Evolutionary conservation across 176 grass and related monocot genomes (phyloP).

Genomic region (Oryza glaberrima): DNA sequence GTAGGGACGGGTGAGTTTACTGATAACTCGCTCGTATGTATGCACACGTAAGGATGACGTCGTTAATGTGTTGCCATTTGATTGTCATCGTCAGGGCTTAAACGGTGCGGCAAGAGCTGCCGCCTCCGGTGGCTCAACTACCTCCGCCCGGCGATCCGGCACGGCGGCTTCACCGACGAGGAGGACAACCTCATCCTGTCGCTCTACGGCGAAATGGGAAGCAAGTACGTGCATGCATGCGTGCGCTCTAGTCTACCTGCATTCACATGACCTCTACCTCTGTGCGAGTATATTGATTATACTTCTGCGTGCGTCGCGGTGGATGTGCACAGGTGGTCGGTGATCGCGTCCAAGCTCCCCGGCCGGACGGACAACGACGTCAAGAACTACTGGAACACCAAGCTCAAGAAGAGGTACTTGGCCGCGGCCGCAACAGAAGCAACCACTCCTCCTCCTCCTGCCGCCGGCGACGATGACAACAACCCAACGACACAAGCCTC

Average conservation of each 20-base stretch:
- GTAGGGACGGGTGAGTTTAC: not conserved
- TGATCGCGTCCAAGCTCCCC: conserved; percentile 75
- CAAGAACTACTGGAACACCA: conserved; percentile 97
- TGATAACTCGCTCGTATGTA: not conserved
- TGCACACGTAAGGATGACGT: not conserved
- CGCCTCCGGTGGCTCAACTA: conserved; percentile 66
- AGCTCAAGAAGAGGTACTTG: conserved; percentile 77
- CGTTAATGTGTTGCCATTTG: not conserved
- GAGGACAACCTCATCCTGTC: conserved; percentile 52
- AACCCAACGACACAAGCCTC: not conserved
- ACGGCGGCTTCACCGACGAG: conserved; percentile 59
- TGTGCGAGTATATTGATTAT: not conserved
- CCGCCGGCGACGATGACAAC: not conserved
- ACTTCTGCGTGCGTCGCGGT: not conserved
- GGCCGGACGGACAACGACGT: conserved; percentile 90
- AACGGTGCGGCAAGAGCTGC: conserved; percentile 64
- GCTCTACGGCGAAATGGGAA: conserved; percentile 54
- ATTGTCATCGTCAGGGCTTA: conserved; percentile 40
- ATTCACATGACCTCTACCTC: not conserved
- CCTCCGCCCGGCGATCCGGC: conserved; percentile 61
- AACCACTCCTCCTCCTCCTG: not conserved
- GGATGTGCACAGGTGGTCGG: conserved; percentile 64
- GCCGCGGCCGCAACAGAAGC: not conserved
- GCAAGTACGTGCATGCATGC: conserved; percentile 42
- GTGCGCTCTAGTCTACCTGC: not conserved